These are phyloP conservation scores for Hericium alpestre DNA, from an alignment of 768 basidiomycete genomes.

Conservation along the genomic window DNA sequence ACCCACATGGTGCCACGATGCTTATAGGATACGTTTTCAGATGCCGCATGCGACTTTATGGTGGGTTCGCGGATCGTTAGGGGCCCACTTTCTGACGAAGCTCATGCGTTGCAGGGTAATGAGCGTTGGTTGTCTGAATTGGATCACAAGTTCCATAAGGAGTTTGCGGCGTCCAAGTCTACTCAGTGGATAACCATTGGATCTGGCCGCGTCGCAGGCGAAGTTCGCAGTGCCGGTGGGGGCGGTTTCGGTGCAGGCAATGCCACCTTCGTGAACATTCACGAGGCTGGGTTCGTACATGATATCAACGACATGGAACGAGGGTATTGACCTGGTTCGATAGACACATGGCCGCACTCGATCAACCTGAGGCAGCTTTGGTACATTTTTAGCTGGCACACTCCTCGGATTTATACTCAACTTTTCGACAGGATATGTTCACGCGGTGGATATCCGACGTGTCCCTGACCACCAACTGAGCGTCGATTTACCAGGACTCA, in stretches of 20 bases:
- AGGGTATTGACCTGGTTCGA: not conserved
- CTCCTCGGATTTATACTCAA: not conserved
- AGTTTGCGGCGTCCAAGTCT: conserved; percentile 41
- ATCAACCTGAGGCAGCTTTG: conserved; percentile 81
- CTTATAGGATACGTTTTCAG: not conserved
- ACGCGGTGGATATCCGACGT: conserved; percentile 46
- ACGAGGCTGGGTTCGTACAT: conserved; percentile 66
- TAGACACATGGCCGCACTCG: conserved; percentile 85
- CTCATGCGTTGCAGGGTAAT: conserved; percentile 43
- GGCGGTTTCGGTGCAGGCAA: conserved; percentile 64
- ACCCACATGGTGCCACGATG: not conserved
- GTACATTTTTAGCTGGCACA: conserved; percentile 29
- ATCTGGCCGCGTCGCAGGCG: conserved; percentile 50
- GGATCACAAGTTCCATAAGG: conserved; percentile 47
- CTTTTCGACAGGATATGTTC: conserved; percentile 40
- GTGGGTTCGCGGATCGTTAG: conserved; percentile 23
- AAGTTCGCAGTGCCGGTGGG: conserved; percentile 61
- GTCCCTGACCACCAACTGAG: conserved; percentile 28
- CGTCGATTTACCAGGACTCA: not conserved
- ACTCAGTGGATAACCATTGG: conserved; percentile 47
- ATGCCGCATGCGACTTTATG: conserved; percentile 84
- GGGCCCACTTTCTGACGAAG: not conserved
- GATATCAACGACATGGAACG: not conserved
- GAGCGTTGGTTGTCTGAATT: conserved; percentile 64
- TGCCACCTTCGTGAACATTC: conserved; percentile 68